Evolutionary conservation across 176 grass and related monocot species (phyloP), one percentile per base, ranked within the genome.

Genomic region (Miscanthus lutarioriparius): DNA sequence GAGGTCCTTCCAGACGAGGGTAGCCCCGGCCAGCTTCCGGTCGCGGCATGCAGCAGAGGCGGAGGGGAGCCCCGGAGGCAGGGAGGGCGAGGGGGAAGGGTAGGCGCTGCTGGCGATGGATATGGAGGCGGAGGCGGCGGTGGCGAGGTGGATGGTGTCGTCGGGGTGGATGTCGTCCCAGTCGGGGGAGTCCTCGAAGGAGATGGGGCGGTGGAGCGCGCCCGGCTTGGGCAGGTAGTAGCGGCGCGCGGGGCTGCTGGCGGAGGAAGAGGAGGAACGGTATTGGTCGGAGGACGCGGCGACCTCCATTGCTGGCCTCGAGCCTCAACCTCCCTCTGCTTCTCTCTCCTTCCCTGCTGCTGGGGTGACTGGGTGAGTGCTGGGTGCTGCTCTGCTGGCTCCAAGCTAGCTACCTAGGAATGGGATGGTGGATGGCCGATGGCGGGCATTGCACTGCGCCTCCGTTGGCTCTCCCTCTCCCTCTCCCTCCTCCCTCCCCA

Each of bases 121-220:
- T 20, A 84, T 84, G 16, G 91, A 88, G 17, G 83, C 85, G 10
- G 90, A 89, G 27, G 87, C 86, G 15, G 79, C 66, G 15, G 80
- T 70, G 41, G 91, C 85, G 41, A 84, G 41, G 74, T 88, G 88
- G 40, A 93, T 88, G 27, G 79, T 82, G 61, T 89, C 91, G 17
- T 87, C 89, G 64, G 84, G 38, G 45, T 83, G 84, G 82, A 97
- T 93, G 81, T 95, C 96, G 89, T 98, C 96, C 96, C 96, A 98
- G 54, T 98, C 96, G 2, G 96, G 95, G 19, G 96, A 98, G 48
- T 98, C 96, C 83, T 98, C 92, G 64, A 98, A 98, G 20, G 96
- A 95, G 56, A 98, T 88, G 56, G 96, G 92, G 16, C 88, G 87
- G 30, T 87, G 70, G 33, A 88, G 80, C 9, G 66, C 76, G 66